A percentile compares a stretch with the other conserved stretches of the same genome.
These are phyloP conservation scores for Eucalyptus paniculata DNA, from an alignment of 345 rosid species.

Conservation along the genomic window DNA sequence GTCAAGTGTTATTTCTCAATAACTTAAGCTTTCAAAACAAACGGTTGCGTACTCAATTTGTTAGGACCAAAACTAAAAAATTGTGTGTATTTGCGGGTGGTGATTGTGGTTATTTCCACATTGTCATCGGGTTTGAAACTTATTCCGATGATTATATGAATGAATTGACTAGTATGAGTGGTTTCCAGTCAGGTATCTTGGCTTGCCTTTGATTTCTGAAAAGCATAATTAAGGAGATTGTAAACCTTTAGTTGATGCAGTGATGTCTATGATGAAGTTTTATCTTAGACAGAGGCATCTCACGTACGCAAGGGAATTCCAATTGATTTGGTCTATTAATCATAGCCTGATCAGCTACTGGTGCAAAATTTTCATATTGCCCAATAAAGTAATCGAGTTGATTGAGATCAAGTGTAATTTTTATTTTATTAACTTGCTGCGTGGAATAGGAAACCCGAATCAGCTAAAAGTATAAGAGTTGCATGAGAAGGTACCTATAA, in stretches of 20 bases:
- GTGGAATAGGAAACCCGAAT: background rate
- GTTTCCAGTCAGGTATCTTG: background rate
- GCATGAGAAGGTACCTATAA: background rate
- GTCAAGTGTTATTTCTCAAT: background rate
- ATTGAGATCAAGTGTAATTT: background rate
- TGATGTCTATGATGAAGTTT: background rate
- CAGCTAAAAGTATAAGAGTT: background rate
- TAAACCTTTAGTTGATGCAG: background rate
- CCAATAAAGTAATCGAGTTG: background rate
- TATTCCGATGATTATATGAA: background rate
- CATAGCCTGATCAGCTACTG: background rate
- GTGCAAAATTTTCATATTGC: background rate
- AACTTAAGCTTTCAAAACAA: background rate
- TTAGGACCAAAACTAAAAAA: background rate
- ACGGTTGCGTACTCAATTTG: rapidly evolving
- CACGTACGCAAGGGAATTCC: background rate
- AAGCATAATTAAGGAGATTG: background rate
- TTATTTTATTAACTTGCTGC: no score
- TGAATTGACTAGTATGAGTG: background rate
- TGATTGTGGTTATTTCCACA: rapidly evolving
- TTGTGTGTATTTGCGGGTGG: rapidly evolving
- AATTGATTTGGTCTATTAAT: background rate
- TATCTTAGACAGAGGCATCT: background rate
- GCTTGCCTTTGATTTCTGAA: background rate
- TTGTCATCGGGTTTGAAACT: no score